Conservation (phyloP, 2,329 filamentous ascomycete species). For the Myriosclerotinia scirpicola region DNA sequence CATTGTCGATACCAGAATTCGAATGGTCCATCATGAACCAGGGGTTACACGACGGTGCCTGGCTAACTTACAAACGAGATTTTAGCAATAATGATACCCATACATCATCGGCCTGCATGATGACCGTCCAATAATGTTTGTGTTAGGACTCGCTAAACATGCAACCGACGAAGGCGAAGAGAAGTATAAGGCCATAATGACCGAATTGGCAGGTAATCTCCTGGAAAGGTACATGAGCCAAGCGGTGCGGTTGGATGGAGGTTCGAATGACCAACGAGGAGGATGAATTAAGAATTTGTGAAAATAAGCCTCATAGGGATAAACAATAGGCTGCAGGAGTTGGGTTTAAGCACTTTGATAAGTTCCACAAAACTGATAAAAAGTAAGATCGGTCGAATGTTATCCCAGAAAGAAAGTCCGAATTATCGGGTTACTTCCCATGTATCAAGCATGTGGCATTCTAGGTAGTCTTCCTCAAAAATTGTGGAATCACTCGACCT, state of each 20-base stretch:
- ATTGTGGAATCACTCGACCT: not conserved
- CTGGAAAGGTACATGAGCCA: not conserved
- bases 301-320: not conserved
- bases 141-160: slow-evolving; percentile 7
- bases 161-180: slow-evolving; percentile 4
- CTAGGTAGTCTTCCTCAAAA: not conserved
- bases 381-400: slow-evolving; percentile 4
- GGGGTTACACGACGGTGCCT: not conserved
- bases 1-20: slow-evolving; percentile 1
- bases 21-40: slow-evolving; percentile 1
- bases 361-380: slow-evolving; percentile 10
- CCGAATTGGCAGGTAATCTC: slow-evolving; percentile 9
- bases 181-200: slow-evolving; percentile 4
- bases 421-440: not conserved
- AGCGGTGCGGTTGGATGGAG: not conserved
- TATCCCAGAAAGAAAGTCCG: slow-evolving; percentile 1
- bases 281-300: not conserved
- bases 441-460: not conserved
- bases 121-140: not conserved
- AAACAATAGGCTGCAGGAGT: not conserved
- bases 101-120: not conserved
- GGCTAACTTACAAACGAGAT: not conserved
- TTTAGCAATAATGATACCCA: slow-evolving; percentile 4
- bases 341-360: not conserved
- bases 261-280: not conserved